Conservation (phyloP, 1,284 basidiomycete species). For the Naganishia cerealis region DNA sequence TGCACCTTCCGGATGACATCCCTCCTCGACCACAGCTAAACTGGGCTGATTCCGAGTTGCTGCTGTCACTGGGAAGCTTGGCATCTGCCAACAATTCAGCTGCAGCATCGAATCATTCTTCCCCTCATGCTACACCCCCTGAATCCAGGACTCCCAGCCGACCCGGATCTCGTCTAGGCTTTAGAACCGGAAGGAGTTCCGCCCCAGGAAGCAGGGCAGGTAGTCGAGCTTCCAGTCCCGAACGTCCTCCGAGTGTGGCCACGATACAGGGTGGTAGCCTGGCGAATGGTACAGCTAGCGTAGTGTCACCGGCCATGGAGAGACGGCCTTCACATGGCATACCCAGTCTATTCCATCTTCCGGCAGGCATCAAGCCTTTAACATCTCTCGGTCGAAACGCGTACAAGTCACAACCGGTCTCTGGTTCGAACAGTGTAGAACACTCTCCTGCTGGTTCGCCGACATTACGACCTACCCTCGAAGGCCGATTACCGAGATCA, state of each 20-base stretch:
- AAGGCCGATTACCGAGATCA: conserved; percentile 21
- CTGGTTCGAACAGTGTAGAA: conserved; percentile 16
- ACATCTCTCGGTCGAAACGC: conserved; percentile 31
- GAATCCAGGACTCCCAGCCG: conserved; percentile 44
- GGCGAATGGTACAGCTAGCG: conserved; percentile 24
- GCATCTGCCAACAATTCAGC: conserved; percentile 35
- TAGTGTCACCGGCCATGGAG: conserved; percentile 24
- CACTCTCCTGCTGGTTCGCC: conserved; percentile 31
- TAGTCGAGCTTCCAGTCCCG: conserved; percentile 57
- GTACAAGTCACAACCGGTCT: conserved; percentile 19
- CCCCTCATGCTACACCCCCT: conserved; percentile 48
- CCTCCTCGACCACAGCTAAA: conserved; percentile 58
- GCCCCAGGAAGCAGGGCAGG: conserved; percentile 54
- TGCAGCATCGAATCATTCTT: conserved; percentile 38
- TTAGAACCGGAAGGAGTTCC: conserved; percentile 50
- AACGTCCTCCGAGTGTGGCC: conserved; percentile 37
- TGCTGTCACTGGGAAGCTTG: conserved; percentile 63
- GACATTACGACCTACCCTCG: neutral
- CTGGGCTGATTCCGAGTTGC: conserved; percentile 77
- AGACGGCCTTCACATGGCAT: conserved; percentile 36
- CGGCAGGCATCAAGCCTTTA: conserved; percentile 40
- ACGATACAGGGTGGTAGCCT: conserved; percentile 25
- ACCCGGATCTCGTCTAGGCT: conserved; percentile 44
- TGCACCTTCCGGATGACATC: conserved; percentile 39
- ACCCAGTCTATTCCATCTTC: conserved; percentile 40